These are phyloP conservation scores for Cyberlindnera nakhonratchasimensis DNA, from an alignment of 805 yeast genomes.

Conservation along the genomic window DNA sequence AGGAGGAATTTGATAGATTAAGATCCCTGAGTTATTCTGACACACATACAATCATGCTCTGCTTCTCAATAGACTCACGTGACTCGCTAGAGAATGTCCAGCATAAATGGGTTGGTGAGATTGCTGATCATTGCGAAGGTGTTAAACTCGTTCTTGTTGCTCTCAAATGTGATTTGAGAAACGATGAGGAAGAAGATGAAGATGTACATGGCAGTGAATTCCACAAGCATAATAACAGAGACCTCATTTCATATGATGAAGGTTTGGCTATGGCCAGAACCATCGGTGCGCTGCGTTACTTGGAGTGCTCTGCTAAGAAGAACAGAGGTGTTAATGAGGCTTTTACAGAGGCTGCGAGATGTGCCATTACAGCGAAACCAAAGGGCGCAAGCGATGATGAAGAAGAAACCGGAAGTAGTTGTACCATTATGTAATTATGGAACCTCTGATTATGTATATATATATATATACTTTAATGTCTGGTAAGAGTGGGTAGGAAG, in stretches of 20 bases:
- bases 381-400: conserved; percentile 59
- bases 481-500: too few species aligned
- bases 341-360: conserved; percentile 96
- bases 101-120: conserved; percentile 95
- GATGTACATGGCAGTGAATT: conserved; percentile 31
- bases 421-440: conserved; percentile 38
- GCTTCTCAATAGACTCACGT: conserved; percentile 90
- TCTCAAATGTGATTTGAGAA: conserved; percentile 87
- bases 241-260: conserved; percentile 80
- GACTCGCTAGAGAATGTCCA: conserved; percentile 95
- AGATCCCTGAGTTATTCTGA: conserved; percentile 91
- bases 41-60: conserved; percentile 94
- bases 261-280: conserved; percentile 90
- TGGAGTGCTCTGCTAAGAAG: conserved; percentile 95
- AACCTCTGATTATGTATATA: neutral
- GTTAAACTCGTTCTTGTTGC: conserved; percentile 93
- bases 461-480: neutral
- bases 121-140: conserved; percentile 95
- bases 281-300: conserved; percentile 89
- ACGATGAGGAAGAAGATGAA: conserved; percentile 50
- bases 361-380: conserved; percentile 87
- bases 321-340: conserved; percentile 99
- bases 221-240: conserved; percentile 35
- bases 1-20: conserved; percentile 94
- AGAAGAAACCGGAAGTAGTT: conserved; percentile 32